Conservation (phyloP, 2,329 filamentous ascomycete species). For the Chlorencoelia australis region DNA sequence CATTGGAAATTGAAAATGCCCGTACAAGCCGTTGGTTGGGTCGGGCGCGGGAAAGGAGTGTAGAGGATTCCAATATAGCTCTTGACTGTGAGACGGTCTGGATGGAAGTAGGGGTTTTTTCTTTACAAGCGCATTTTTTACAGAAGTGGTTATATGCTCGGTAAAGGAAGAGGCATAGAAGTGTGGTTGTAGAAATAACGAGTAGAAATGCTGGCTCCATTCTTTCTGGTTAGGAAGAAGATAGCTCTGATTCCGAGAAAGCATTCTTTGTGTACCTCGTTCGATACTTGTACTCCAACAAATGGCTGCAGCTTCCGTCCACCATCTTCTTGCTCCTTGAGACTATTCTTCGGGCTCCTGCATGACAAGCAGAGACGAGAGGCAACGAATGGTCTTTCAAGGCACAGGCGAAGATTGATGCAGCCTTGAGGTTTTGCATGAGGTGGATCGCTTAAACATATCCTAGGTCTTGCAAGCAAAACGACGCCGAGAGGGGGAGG, state of each 20-base stretch:
- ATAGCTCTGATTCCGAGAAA: neutral
- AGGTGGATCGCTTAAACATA: neutral
- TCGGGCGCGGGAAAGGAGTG: neutral
- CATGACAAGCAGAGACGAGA: neutral
- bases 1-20: conserved; percentile 2
- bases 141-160: neutral
- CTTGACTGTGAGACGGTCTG: neutral
- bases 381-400: neutral
- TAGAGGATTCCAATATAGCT: neutral
- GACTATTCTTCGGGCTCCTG: neutral
- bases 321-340: neutral
- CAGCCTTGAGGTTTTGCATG: neutral
- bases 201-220: neutral
- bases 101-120: neutral
- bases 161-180: neutral
- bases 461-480: neutral
- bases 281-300: neutral
- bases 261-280: neutral
- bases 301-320: neutral
- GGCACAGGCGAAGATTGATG: neutral
- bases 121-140: neutral
- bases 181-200: neutral
- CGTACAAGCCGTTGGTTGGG: conserved; percentile 1
- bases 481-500: neutral
- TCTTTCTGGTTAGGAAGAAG: neutral